These are phyloP conservation scores for Aspergillus fumigatus DNA, from an alignment of 2,329 filamentous ascomycete species.

Conservation along the genomic window DNA sequence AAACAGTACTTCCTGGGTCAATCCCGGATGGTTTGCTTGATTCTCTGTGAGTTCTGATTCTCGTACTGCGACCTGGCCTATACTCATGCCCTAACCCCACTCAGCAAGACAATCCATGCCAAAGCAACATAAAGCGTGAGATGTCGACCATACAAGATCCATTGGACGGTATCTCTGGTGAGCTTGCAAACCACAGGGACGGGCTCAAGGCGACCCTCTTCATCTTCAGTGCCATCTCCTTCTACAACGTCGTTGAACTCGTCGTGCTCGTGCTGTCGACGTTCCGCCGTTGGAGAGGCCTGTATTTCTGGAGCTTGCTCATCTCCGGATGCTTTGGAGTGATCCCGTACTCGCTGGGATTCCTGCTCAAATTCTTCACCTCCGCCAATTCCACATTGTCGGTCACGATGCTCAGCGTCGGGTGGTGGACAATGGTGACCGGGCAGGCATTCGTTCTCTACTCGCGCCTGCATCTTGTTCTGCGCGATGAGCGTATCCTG, in stretches of 20 bases:
- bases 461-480: conserved; percentile 58
- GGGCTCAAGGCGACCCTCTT: conserved; percentile 22
- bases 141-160: conserved; percentile 15
- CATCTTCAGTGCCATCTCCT: conserved; percentile 37
- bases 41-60: background rate
- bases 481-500: conserved; percentile 48
- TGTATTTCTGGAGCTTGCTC: conserved; percentile 43
- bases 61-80: background rate
- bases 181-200: conserved; percentile 19
- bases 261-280: conserved; percentile 36
- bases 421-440: conserved; percentile 58
- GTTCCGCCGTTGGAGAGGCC: conserved; percentile 36
- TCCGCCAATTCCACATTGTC: conserved; percentile 26
- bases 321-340: conserved; percentile 33
- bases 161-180: conserved; percentile 28
- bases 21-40: background rate
- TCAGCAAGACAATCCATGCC: background rate
- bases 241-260: conserved; percentile 47
- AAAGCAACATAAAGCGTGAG: background rate
- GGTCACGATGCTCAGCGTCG: conserved; percentile 46
- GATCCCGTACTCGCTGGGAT: conserved; percentile 38
- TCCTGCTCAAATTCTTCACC: conserved; percentile 41
- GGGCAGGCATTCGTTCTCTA: conserved; percentile 60
- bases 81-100: too few species aligned
- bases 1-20: too few species aligned